phyloP scores from a whole-genome alignment of 2,329 filamentous ascomycete genomes.

The Botrytis byssoidea region DNA sequence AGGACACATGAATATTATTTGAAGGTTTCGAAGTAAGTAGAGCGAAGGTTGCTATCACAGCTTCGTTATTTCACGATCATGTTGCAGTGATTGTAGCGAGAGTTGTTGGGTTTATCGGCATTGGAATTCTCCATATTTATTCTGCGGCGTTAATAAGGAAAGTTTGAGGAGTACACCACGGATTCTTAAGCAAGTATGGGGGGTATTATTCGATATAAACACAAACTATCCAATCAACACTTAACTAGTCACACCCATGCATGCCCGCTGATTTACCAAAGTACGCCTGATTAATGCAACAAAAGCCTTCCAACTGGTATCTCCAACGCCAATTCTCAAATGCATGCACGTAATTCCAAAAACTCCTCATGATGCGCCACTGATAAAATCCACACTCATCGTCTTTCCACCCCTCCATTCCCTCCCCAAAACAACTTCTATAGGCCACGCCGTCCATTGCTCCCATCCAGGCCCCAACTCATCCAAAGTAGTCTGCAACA shows the following conservation, averaged over 20 bases:
- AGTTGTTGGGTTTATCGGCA: not conserved
- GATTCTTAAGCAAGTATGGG: not conserved
- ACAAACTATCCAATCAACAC: not conserved
- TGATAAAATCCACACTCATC: constrained; percentile 19
- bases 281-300: constrained; percentile 7
- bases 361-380: constrained; percentile 8
- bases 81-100: not conserved
- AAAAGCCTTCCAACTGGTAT: constrained; percentile 11
- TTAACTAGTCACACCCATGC: not conserved
- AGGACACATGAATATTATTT: not conserved
- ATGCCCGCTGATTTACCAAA: not conserved
- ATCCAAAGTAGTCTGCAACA: constrained; percentile 41
- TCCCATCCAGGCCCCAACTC: constrained; percentile 32
- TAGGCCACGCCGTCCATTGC: constrained; percentile 32
- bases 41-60: not conserved
- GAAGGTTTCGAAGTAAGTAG: not conserved
- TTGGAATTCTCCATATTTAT: not conserved
- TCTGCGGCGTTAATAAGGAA: not conserved
- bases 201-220: constrained; percentile 6
- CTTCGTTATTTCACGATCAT: not conserved
- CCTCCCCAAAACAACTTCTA: constrained; percentile 23
- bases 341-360: constrained; percentile 6
- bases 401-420: constrained; percentile 17
- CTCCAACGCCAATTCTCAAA: constrained; percentile 9
- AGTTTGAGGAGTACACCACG: not conserved